Base-by-base conservation (phyloP, 108 stramenopile genomes). In the Nitzschia sp. region DNA sequence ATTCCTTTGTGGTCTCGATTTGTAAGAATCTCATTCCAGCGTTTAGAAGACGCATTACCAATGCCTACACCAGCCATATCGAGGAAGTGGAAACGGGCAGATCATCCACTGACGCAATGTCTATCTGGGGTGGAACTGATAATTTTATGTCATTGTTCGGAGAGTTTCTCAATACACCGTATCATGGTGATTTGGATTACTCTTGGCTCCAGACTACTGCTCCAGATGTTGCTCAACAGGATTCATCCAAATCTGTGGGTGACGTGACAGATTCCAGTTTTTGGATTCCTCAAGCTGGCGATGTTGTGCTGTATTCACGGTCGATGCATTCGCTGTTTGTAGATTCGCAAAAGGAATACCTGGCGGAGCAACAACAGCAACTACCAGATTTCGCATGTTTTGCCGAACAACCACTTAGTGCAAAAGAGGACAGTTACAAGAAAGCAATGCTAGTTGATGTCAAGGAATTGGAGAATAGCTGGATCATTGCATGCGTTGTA, bases 261-360 rank as follows among this genome's bases (percentile, higher is more conserved):
- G 41, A 72, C 21, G 7, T 17, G 19, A 9, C 34, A 9, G 22
- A 26, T 41, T n/a, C 12, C 19, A 22, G n/a, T 15, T 42, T 34
- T 39, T 86, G 86, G 86, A 43, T 81, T 14, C 86, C 86, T 0
- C 86, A 86, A 51, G 20, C 41, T 46, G 83, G 83, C 11, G 86
- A 86, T 53, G 10, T n/a, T 6, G 64, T 86, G 3, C 43, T 79
- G 1, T 86, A 86, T 59, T 79, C 77, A 2, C 68, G 66, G 24
- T 20, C 34, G 10, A 20, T 43, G 15, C 86, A 86, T 44, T 21
- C 56, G 3, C 50, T 65, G 42, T 86, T 86, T 44, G 57, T 86
- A 21, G 34, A 70, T 17, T 67, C 51, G 24, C 80, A 86, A 46
- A 39, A 42, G 8, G 29, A 56, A 20, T 69, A 65, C 0, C 71